Conservation (phyloP, 2,329 filamentous ascomycete genomes). For the Orbilia brochopaga region DNA sequence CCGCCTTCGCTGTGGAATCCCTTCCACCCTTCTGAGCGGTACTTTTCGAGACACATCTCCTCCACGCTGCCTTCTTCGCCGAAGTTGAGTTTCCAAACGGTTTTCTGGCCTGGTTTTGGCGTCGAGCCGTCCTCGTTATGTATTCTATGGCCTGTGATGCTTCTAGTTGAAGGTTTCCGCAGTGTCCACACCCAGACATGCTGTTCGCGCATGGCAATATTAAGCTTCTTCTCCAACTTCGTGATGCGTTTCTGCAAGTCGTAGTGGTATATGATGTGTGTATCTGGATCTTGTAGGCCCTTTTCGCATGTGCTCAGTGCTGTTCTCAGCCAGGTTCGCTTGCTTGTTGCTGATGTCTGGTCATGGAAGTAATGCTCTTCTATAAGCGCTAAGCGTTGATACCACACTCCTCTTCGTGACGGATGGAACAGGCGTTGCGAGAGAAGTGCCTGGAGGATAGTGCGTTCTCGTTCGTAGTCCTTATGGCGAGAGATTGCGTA, state of each 20-base stretch:
- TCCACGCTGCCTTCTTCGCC: slow-evolving; percentile 84
- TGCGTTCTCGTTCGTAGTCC: slow-evolving; percentile 76
- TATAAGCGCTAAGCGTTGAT: slow-evolving; percentile 88
- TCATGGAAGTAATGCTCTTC: slow-evolving; percentile 93
- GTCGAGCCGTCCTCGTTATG: slow-evolving; percentile 61
- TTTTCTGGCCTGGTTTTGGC: slow-evolving; percentile 63
- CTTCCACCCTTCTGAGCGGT: slow-evolving; percentile 84
- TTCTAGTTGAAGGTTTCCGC: slow-evolving; percentile 75
- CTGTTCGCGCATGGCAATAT: slow-evolving; percentile 81
- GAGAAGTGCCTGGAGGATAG: slow-evolving; percentile 75
- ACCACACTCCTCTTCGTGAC: slow-evolving; percentile 86
- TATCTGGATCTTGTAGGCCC: slow-evolving; percentile 83
- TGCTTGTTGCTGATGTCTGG: slow-evolving; percentile 68
- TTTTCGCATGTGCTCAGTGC: slow-evolving; percentile 82
- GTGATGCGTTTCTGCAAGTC: slow-evolving; percentile 91
- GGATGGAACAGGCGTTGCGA: slow-evolving; percentile 82
- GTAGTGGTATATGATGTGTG: slow-evolving; percentile 91
- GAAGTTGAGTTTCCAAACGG: slow-evolving; percentile 77
- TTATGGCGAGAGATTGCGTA: slow-evolving; percentile 82
- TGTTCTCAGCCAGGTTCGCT: slow-evolving; percentile 79
- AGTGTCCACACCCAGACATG: slow-evolving; percentile 93
- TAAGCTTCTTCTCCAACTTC: slow-evolving; percentile 85
- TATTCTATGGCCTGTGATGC: slow-evolving; percentile 77
- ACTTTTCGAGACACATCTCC: slow-evolving; percentile 88
- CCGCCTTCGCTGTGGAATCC: slow-evolving; percentile 93